A percentile compares a stretch with the other conserved stretches of the same genome.
Conservation (phyloP, 805 yeast species). For the Yarrowia divulgata region DNA sequence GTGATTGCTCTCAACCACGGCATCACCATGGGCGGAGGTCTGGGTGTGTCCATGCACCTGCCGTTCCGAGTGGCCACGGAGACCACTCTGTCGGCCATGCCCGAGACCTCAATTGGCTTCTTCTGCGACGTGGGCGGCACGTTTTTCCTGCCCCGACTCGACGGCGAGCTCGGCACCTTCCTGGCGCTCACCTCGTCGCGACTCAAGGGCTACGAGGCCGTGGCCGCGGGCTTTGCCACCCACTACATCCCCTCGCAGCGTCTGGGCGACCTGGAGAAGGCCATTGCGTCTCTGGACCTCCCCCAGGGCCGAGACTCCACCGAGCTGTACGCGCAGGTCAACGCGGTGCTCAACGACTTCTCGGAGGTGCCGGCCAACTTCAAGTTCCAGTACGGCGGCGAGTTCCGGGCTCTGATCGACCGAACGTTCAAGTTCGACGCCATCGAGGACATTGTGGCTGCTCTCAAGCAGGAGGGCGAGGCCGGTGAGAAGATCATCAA, state of each 20-base stretch:
- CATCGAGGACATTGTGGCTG: constrained; percentile 62
- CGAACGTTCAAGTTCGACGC: constrained; percentile 63
- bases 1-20: constrained; percentile 87
- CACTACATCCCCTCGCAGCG: constrained; percentile 80
- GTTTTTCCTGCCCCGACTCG: constrained; percentile 82
- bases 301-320: constrained; percentile 45
- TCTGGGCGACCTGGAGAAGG: constrained; percentile 64
- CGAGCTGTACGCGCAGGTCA: constrained; percentile 64
- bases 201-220: constrained; percentile 79
- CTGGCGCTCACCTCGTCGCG: constrained; percentile 86
- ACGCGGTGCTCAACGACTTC: constrained; percentile 79
- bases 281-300: constrained; percentile 67
- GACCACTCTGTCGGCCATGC: constrained; percentile 92
- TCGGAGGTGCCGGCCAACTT: constrained; percentile 69
- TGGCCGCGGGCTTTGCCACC: constrained; percentile 84
- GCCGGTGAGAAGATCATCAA: constrained; percentile 64
- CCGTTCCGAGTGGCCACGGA: constrained; percentile 96
- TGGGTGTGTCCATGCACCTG: constrained; percentile 87
- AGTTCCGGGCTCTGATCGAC: constrained; percentile 71
- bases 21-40: constrained; percentile 98
- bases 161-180: constrained; percentile 83
- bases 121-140: constrained; percentile 96
- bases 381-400: constrained; percentile 60
- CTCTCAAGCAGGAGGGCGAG: constrained; percentile 62
- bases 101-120: constrained; percentile 95